phyloP scores from a whole-genome alignment of 2,329 filamentous ascomycete genomes.

The Exophiala lecanii-corni region DNA sequence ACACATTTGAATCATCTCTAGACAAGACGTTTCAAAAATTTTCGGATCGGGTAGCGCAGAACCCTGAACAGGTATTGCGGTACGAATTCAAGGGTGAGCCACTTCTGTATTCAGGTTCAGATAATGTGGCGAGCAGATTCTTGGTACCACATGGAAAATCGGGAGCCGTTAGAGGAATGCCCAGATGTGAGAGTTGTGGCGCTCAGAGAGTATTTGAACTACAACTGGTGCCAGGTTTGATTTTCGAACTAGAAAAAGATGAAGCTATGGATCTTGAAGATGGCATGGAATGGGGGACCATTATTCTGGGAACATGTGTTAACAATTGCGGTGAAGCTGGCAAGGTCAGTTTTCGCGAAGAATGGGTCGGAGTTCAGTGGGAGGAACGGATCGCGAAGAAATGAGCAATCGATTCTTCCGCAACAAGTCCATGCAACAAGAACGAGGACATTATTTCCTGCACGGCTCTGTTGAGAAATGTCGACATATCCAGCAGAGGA shows the following conservation, averaged over 20 bases:
- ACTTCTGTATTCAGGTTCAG: conserved; percentile 74
- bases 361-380: conserved; percentile 99
- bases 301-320: conserved; percentile 80
- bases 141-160: conserved; percentile 22
- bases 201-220: conserved; percentile 77
- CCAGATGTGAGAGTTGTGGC: conserved; percentile 72
- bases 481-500: too few species aligned
- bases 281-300: conserved; percentile 97
- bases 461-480: too few species aligned
- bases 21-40: conserved; percentile 77
- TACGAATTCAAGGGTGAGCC: conserved; percentile 72
- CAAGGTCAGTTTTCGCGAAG: conserved; percentile 75
- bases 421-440: conserved; percentile 1
- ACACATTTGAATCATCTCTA: conserved; percentile 70
- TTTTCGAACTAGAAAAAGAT: conserved; percentile 78
- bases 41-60: conserved; percentile 70
- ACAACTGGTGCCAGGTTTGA: conserved; percentile 86
- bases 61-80: conserved; percentile 75
- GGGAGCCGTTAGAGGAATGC: conserved; percentile 48
- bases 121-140: conserved; percentile 66
- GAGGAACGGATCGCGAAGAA: conserved; percentile 57
- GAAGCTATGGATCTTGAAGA: conserved; percentile 54
- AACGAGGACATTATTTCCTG: too few species aligned
- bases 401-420: conserved; percentile 9
- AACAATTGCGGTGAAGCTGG: conserved; percentile 68